Conservation (phyloP, 2,329 filamentous ascomycete species). For the Myriosclerotinia scirpicola region DNA sequence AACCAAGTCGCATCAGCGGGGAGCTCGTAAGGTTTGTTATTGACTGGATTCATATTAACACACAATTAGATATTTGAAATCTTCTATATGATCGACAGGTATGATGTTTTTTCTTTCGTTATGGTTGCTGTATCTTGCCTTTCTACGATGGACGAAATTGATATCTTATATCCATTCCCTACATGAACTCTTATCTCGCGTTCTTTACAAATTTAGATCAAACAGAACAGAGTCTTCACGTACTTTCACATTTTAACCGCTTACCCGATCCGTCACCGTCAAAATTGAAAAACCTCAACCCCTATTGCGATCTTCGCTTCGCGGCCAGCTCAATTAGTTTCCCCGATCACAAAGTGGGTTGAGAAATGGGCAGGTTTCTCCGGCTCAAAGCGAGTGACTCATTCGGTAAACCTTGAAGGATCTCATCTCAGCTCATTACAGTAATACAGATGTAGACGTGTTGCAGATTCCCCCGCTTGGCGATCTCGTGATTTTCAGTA, state of each 20-base stretch:
- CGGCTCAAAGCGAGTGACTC: not conserved
- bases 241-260: not conserved
- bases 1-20: conserved; percentile 8
- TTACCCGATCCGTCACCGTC: no score
- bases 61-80: not conserved
- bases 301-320: conserved; percentile 12
- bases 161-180: not conserved
- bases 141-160: not conserved
- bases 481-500: not conserved
- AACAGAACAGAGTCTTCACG: not conserved
- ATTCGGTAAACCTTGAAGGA: not conserved
- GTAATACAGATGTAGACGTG: not conserved
- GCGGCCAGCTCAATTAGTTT: not conserved
- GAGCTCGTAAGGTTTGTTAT: conserved; percentile 1
- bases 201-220: not conserved
- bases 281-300: not conserved
- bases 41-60: conserved; percentile 11
- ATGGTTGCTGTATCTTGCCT: no score
- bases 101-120: not conserved
- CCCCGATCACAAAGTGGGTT: conserved; percentile 1
- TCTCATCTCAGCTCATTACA: not conserved
- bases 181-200: not conserved
- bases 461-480: not conserved
- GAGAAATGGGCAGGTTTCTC: no score
- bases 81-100: not conserved